Evolutionary conservation across 805 yeast species (phyloP), one percentile per base, ranked within the genome.

Genomic region (Saccharomycopsis sp.): DNA sequence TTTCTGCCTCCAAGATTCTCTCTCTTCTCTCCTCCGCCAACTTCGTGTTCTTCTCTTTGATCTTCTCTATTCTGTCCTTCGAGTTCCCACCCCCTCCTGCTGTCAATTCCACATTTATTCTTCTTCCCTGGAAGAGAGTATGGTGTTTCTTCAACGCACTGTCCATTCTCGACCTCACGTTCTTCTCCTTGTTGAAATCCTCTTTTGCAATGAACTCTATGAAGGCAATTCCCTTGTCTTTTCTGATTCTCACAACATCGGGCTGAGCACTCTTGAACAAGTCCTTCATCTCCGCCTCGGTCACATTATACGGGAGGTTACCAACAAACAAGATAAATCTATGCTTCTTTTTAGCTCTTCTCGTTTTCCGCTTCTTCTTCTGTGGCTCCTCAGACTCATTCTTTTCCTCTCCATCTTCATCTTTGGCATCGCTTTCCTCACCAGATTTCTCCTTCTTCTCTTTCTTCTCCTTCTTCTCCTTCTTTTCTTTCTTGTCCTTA

Each of bases 21-120:
- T 76, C 80, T 59, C 74, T 79, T 64, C 95, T 79, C 67, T 91
- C 96, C 24, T 77, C 85, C 50, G 79, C 79, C 64, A 91, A 73
- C 66, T 84, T 85, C 51, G 81, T 85, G 69, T 92, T 92, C 76
- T 92, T 92, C 53, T 79, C 80, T 66, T 82, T 81, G 64, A 94
- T 78, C 71, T 94, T 94, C 57, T 80, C 78, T 52, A 81, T 65
- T 66, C 95, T 75, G 48, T 74, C 77, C 59, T 79, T 74, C 8
- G 95, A 84, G 69, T 92, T 92, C 57, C 97, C 97, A 52, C 99
- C 99, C 48, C 99, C 99, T 57, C 99, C 99, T 54, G 90, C 99
- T 1, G 98, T 94, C 65, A 94, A 78, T 70, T 94, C 99, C 40
- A 94, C 97, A 67, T 94, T 94, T 67, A 94, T 91, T 69, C 85